A percentile compares a stretch with the other conserved stretches of the same genome.
Conservation (phyloP, 495 filamentous ascomycete species). For the Lasiosphaeriaceae sp. region DNA sequence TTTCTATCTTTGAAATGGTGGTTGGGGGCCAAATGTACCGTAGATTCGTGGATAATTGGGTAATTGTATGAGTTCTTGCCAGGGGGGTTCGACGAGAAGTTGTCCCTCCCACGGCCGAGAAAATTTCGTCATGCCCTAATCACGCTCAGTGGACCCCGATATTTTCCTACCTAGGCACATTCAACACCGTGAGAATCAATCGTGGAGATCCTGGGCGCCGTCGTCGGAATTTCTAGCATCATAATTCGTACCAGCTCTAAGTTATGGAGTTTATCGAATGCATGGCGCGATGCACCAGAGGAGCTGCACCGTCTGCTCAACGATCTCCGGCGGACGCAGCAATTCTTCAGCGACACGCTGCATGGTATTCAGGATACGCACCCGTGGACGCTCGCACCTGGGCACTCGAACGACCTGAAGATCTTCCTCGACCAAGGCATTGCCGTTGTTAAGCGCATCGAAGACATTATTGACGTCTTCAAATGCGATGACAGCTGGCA, state of each 20-base stretch:
- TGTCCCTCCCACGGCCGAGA: too few relatives aligned
- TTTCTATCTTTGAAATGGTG: not conserved
- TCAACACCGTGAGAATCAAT: not conserved
- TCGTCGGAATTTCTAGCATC: not conserved
- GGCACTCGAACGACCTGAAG: not conserved
- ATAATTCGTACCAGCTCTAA: conserved; percentile 1
- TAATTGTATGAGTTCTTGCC: too few relatives aligned
- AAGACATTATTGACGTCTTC: not conserved
- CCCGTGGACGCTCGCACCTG: not conserved
- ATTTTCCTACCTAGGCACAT: too few relatives aligned
- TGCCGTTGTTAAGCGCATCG: not conserved
- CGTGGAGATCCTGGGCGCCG: not conserved
- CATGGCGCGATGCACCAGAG: conserved; percentile 4
- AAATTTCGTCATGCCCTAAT: too few relatives aligned
- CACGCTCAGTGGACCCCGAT: too few relatives aligned
- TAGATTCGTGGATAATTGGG: too few relatives aligned
- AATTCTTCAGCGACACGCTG: conserved; percentile 6
- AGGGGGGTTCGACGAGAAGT: too few relatives aligned
- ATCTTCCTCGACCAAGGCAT: not conserved
- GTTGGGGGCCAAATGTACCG: too few relatives aligned
- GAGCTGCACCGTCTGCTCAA: conserved; percentile 4
- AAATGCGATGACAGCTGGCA: not conserved
- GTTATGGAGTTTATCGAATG: conserved; percentile 2
- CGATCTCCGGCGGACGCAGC: conserved; percentile 3
- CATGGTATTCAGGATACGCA: conserved; percentile 2